Evolutionary conservation across 1,139 yeast genomes (phyloP).

Genomic region (Pichia sp.): DNA sequence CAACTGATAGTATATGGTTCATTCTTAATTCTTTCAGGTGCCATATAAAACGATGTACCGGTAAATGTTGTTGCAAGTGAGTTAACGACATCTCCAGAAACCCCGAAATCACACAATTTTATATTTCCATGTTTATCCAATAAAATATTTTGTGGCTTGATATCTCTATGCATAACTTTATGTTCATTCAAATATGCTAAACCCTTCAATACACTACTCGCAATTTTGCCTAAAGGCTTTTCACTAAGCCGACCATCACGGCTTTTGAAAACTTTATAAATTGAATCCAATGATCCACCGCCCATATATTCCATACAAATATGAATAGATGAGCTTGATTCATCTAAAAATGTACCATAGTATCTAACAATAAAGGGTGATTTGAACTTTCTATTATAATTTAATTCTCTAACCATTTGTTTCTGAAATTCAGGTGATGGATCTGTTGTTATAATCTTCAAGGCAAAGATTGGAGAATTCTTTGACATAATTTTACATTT

Average conservation of each 20-base stretch:
- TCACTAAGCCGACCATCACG: slow-evolving; percentile 87
- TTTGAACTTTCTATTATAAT: slow-evolving; percentile 74
- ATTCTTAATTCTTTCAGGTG: slow-evolving; percentile 94
- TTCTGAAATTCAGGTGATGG: slow-evolving; percentile 75
- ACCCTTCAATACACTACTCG: slow-evolving; percentile 78
- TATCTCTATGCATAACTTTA: slow-evolving; percentile 84
- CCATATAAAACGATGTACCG: slow-evolving; percentile 97
- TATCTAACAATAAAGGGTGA: slow-evolving; percentile 84
- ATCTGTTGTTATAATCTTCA: slow-evolving; percentile 76
- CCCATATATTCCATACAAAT: slow-evolving; percentile 98
- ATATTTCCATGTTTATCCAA: slow-evolving; percentile 72
- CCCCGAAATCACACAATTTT: slow-evolving; percentile 97
- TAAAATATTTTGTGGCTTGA: slow-evolving; percentile 87
- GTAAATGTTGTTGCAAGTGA: slow-evolving; percentile 94
- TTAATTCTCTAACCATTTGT: slow-evolving; percentile 84
- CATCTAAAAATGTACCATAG: slow-evolving; percentile 84
- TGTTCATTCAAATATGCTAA: slow-evolving; percentile 81
- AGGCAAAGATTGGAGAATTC: slow-evolving; percentile 60
- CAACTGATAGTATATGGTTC: slow-evolving; percentile 91
- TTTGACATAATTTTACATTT: slow-evolving; percentile 58
- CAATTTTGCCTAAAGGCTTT: slow-evolving; percentile 82
- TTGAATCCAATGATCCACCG: slow-evolving; percentile 82
- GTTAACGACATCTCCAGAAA: slow-evolving; percentile 92
- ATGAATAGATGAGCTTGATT: slow-evolving; percentile 66
- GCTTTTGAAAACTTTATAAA: slow-evolving; percentile 58